These are phyloP conservation scores for Cyanidioschyzon merolae DNA, from an alignment of 23 red algal species.

Conservation along the genomic window DNA sequence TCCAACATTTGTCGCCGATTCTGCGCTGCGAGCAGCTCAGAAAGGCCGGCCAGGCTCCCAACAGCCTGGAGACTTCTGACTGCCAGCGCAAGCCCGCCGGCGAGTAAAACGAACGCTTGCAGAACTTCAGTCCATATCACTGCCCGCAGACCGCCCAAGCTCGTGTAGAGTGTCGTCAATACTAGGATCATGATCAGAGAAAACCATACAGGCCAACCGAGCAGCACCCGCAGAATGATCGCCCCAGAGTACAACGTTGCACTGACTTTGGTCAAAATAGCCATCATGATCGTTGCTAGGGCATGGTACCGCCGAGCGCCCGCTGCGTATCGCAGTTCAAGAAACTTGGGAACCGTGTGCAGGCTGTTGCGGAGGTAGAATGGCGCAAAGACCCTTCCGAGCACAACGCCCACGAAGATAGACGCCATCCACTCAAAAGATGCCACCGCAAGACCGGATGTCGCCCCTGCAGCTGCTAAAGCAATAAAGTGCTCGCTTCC, in stretches of 20 bases:
- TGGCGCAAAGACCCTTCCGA: conserved; percentile 18
- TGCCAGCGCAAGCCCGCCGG: conserved; percentile 14
- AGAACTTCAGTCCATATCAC: conserved; percentile 23
- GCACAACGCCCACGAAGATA: conserved; percentile 10
- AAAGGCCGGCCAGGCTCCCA: neutral
- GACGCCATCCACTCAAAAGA: conserved; percentile 29
- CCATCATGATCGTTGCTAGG: neutral
- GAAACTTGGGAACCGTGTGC: conserved; percentile 21
- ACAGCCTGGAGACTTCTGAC: conserved; percentile 1
- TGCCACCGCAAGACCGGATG: conserved; percentile 14
- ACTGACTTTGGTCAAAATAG: conserved; percentile 19
- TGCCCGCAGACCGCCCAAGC: conserved; percentile 20
- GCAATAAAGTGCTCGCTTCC: conserved; percentile 25
- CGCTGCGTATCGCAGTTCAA: conserved; percentile 15
- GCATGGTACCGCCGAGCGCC: neutral
- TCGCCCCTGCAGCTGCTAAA: conserved; percentile 17
- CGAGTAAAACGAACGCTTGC: conserved; percentile 14
- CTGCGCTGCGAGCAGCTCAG: neutral
- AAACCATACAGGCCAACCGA: conserved; percentile 13
- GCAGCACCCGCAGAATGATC: conserved; percentile 17
- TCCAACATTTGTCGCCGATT: neutral
- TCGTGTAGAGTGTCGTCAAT: conserved; percentile 16
- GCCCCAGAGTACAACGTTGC: conserved; percentile 26
- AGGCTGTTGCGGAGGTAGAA: conserved; percentile 1
- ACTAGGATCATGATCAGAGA: conserved; percentile 20